Evolutionary conservation across 2,329 filamentous ascomycete species (phyloP).

Genomic region (Sarocladium oryzae): DNA sequence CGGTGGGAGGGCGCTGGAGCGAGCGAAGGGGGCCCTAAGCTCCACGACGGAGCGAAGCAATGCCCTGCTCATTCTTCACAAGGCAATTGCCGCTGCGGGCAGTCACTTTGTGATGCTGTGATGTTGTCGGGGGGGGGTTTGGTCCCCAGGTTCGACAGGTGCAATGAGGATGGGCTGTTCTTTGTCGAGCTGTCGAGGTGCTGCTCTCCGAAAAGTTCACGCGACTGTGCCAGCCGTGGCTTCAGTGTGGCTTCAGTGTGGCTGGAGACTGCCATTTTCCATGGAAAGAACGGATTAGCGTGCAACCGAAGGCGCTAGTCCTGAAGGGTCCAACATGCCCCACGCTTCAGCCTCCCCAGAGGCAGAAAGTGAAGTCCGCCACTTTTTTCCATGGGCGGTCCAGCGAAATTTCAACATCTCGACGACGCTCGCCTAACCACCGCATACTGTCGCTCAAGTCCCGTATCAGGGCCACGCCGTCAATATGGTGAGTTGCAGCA

Average conservation of each 20-base stretch:
- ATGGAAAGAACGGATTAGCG: slow-evolving; percentile 1
- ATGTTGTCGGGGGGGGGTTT: not conserved
- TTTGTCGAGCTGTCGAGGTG: not conserved
- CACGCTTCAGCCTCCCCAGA: slow-evolving; percentile 8
- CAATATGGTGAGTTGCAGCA: slow-evolving; percentile 25
- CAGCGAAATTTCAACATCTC: slow-evolving; percentile 19
- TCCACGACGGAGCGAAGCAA: slow-evolving; percentile 59
- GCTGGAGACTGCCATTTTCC: not conserved
- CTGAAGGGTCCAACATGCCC: not conserved
- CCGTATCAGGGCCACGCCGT: slow-evolving; percentile 19
- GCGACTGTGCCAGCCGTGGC: not conserved
- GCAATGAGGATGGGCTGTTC: not conserved
- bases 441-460: slow-evolving; percentile 13
- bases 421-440: slow-evolving; percentile 1
- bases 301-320: not conserved
- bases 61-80: slow-evolving; percentile 47
- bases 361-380: slow-evolving; percentile 4
- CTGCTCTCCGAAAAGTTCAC: slow-evolving; percentile 8
- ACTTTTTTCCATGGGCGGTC: slow-evolving; percentile 10
- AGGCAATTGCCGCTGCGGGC: not conserved
- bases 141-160: not conserved
- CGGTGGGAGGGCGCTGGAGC: slow-evolving; percentile 28
- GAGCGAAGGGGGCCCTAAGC: slow-evolving; percentile 38
- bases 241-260: not conserved
- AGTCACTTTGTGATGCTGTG: not conserved